These are phyloP conservation scores for Butyriboletus loyo DNA, from an alignment of 768 basidiomycete species.

Conservation along the genomic window DNA sequence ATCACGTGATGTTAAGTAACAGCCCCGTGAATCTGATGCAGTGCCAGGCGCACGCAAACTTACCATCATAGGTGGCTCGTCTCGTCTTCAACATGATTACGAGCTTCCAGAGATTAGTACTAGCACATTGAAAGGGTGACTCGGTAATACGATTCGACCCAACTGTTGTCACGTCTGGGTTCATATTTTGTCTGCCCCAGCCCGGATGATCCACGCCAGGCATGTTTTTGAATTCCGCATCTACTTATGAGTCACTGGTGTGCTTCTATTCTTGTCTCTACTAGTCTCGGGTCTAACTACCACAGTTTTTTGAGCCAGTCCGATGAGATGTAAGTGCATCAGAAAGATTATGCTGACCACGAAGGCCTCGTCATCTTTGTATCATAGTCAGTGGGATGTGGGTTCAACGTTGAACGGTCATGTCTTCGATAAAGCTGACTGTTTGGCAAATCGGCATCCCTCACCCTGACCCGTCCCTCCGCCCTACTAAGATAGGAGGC, in stretches of 20 bases:
- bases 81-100: too few relatives aligned
- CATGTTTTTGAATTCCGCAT: too few relatives aligned
- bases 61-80: too few relatives aligned
- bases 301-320: not conserved
- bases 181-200: not conserved
- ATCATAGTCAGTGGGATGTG: not conserved
- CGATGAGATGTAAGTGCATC: not conserved
- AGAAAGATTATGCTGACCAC: not conserved
- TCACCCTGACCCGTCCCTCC: too few relatives aligned
- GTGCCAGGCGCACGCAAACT: too few relatives aligned
- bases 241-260: too few relatives aligned
- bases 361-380: not conserved
- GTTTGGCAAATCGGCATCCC: not conserved
- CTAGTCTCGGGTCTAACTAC: not conserved
- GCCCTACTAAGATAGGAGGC: too few relatives aligned
- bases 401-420: too few relatives aligned
- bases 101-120: not conserved
- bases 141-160: not conserved
- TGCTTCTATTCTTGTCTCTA: not conserved
- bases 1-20: constrained; percentile 3
- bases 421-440: not conserved
- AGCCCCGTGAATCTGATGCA: too few relatives aligned
- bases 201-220: too few relatives aligned
- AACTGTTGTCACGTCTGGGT: not conserved
- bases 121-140: too few relatives aligned